Percentiles rank a stretch among this genome's conserved stretches.
These are phyloP conservation scores for Quambalaria eucalypti DNA, from an alignment of 1,284 basidiomycete species.

Conservation along the genomic window DNA sequence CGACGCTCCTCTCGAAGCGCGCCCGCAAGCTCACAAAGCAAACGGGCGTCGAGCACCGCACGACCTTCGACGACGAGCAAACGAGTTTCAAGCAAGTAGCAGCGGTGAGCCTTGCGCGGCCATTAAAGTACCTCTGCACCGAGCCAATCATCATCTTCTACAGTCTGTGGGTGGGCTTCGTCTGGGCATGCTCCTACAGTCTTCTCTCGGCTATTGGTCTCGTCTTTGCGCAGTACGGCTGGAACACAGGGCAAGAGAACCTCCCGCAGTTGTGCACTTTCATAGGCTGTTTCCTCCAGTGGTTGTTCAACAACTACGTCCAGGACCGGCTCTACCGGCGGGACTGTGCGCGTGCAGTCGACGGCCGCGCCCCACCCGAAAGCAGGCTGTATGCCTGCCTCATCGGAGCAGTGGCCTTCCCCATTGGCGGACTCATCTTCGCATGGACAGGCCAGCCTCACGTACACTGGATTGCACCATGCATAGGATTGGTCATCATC, in stretches of 20 bases:
- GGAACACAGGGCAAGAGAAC: neutral
- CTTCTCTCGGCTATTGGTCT: neutral
- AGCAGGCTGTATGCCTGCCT: neutral
- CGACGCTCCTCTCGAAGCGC: constrained; percentile 49
- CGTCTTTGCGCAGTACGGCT: neutral
- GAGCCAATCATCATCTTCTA: neutral
- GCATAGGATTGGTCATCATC: constrained; percentile 5
- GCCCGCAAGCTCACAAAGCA: constrained; percentile 46
- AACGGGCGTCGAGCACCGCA: too few species aligned
- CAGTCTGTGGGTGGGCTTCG: neutral
- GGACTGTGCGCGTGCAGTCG: neutral
- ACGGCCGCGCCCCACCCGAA: neutral
- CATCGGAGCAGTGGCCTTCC: neutral
- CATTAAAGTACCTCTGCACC: too few species aligned
- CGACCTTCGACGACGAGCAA: too few species aligned
- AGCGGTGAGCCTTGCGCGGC: too few species aligned
- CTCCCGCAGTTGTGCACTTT: neutral
- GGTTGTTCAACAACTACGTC: neutral
- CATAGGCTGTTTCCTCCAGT: too few species aligned
- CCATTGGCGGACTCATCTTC: neutral
- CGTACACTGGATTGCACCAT: neutral
- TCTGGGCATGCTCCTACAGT: neutral
- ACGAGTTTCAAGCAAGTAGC: too few species aligned
- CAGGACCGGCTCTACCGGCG: neutral
- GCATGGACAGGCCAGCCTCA: neutral